phyloP scores from a whole-genome alignment of 495 filamentous ascomycete species.

The Neurospora pannonica region DNA sequence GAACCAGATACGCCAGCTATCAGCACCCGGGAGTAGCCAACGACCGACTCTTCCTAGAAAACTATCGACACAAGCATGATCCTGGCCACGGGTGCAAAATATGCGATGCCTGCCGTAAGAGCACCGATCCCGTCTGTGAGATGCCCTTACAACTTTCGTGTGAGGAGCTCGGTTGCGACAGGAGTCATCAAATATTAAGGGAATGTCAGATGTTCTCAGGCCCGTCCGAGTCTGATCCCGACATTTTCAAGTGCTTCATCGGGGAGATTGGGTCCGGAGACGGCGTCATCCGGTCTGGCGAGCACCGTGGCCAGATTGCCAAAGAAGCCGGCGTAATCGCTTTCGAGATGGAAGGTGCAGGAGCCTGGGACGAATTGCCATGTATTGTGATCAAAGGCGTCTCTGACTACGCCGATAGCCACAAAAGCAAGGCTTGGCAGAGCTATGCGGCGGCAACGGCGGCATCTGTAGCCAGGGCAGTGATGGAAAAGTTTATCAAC shows the following conservation, averaged over 20 bases:
- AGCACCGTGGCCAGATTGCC: slow-evolving; percentile 16
- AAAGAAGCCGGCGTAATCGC: slow-evolving; percentile 19
- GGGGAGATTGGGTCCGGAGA: slow-evolving; percentile 21
- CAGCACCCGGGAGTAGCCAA: slow-evolving; percentile 13
- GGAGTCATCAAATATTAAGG: too few relatives aligned
- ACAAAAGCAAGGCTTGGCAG: slow-evolving; percentile 38
- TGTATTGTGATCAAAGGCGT: slow-evolving; percentile 30
- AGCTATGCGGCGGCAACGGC: slow-evolving; percentile 30
- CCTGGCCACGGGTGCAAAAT: background rate
- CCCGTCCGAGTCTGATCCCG: too few relatives aligned
- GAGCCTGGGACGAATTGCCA: slow-evolving; percentile 28
- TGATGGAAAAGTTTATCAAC: slow-evolving; percentile 1
- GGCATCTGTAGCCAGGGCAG: slow-evolving; percentile 15
- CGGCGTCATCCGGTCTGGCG: slow-evolving; percentile 20
- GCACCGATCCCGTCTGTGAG: slow-evolving; percentile 1
- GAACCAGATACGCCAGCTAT: slow-evolving; percentile 2
- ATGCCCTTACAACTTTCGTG: slow-evolving; percentile 3
- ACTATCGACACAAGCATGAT: slow-evolving; percentile 28
- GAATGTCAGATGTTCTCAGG: slow-evolving; percentile 13
- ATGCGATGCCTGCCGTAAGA: background rate
- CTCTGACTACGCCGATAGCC: slow-evolving; percentile 34
- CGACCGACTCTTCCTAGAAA: slow-evolving; percentile 20
- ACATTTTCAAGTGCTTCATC: too few relatives aligned
- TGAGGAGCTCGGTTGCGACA: too few relatives aligned
- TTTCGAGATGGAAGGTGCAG: slow-evolving; percentile 40